Conservation (phyloP, 2,329 filamentous ascomycete genomes). For the Proliferodiscus dingleyae region DNA sequence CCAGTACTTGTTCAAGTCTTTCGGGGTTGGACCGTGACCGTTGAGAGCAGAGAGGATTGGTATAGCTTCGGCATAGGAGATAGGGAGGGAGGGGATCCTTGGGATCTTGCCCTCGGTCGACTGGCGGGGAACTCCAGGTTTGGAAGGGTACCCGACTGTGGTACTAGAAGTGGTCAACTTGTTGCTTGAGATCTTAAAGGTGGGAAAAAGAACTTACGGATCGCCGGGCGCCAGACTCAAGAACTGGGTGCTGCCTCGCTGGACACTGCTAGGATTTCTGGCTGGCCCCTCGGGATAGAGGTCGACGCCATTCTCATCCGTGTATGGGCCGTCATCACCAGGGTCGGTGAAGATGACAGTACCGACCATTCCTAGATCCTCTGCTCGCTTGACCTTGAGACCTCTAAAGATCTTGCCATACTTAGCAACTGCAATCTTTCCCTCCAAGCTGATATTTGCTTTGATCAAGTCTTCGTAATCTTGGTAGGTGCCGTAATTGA, state of each 20-base stretch:
- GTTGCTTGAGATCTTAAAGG: constrained; percentile 37
- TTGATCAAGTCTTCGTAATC: constrained; percentile 79
- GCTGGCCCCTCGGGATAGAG: constrained; percentile 83
- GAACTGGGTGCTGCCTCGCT: constrained; percentile 82
- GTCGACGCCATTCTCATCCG: constrained; percentile 73
- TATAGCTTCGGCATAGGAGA: constrained; percentile 82
- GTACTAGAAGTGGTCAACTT: constrained; percentile 65
- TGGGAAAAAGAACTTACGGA: constrained; percentile 54
- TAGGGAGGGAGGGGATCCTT: constrained; percentile 82
- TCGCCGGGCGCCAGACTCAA: constrained; percentile 66
- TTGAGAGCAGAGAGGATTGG: constrained; percentile 89
- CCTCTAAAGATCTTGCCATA: constrained; percentile 87
- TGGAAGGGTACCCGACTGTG: constrained; percentile 89
- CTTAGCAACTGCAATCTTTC: constrained; percentile 81
- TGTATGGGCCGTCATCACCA: constrained; percentile 78
- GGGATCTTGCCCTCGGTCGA: constrained; percentile 68
- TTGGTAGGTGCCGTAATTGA: constrained; percentile 82
- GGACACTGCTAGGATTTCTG: constrained; percentile 81
- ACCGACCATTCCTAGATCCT: constrained; percentile 87
- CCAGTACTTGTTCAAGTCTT: constrained; percentile 65
- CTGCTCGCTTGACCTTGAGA: constrained; percentile 86
- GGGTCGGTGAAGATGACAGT: constrained; percentile 81
- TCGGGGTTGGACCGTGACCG: constrained; percentile 74
- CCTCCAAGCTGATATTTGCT: constrained; percentile 69
- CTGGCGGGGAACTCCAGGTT: constrained; percentile 75